A percentile compares a stretch with the other conserved stretches of the same genome.
Conservation (phyloP, 306 rosid species). For the Oemleria cerasiformis region DNA sequence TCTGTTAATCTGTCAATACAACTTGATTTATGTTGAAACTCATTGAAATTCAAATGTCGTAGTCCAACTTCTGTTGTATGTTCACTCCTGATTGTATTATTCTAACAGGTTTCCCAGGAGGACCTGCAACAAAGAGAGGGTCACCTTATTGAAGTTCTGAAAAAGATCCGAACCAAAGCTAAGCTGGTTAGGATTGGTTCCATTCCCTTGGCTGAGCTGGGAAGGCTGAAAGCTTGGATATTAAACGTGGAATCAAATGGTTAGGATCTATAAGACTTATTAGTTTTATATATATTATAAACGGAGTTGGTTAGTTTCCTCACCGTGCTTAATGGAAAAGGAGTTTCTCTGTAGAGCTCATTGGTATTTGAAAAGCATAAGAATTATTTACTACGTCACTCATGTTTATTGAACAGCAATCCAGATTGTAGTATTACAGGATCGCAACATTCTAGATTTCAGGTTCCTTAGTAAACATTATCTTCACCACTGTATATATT, state of each 20-base stretch:
- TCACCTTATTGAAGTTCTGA: constrained; percentile 36
- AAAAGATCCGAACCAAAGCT: constrained; percentile 63
- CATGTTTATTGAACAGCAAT: neutral
- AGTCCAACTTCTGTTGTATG: neutral
- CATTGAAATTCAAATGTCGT: neutral
- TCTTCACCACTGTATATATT: constrained; percentile 9
- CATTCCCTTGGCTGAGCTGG: constrained; percentile 65
- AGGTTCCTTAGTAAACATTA: no score
- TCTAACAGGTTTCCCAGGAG: constrained; percentile 56
- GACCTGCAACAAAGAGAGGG: constrained; percentile 44
- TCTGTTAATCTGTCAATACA: neutral
- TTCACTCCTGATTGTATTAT: neutral
- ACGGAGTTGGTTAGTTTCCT: constrained; percentile 28
- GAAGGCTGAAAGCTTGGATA: constrained; percentile 63
- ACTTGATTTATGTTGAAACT: neutral
- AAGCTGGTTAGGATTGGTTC: constrained; percentile 67
- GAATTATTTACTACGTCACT: constrained; percentile 16
- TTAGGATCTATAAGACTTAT: constrained; percentile 6
- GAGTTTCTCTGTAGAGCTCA: no score
- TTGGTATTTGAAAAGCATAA: neutral
- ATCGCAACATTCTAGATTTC: no score
- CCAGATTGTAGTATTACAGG: no score
- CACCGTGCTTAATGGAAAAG: neutral
- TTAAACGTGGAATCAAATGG: constrained; percentile 59
- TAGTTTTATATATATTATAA: neutral